Evolutionary conservation across 345 rosid genomes (phyloP).

Genomic region (Lumnitzera racemosa): DNA sequence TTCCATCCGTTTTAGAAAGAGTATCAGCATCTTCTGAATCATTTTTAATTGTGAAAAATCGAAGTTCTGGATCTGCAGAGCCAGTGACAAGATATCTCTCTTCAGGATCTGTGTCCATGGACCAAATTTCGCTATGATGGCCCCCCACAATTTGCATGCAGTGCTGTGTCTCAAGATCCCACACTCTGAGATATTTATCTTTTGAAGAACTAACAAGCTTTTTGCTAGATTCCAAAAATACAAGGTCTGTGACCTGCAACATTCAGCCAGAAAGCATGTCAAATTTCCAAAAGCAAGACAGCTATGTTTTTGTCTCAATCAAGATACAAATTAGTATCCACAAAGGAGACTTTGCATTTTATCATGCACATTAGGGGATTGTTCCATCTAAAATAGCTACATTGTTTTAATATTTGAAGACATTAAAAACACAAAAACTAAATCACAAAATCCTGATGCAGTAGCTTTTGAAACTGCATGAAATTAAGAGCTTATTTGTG

Average conservation of each 20-base stretch:
- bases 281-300: neutral
- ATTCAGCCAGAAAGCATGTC: conserved; percentile 5
- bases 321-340: neutral
- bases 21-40: conserved; percentile 22
- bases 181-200: conserved; percentile 90
- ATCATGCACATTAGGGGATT: too few species aligned
- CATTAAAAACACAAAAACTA: too few species aligned
- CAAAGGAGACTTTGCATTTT: too few species aligned
- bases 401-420: too few species aligned
- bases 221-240: conserved; percentile 77
- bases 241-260: conserved; percentile 82
- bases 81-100: conserved; percentile 81
- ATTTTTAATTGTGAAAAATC: conserved; percentile 59
- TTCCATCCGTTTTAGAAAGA: conserved; percentile 19
- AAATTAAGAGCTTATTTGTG: too few species aligned
- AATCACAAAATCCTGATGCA: too few species aligned
- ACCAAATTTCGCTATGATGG: conserved; percentile 97
- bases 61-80: conserved; percentile 81
- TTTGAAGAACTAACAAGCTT: conserved; percentile 89
- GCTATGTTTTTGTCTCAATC: neutral
- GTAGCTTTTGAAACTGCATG: too few species aligned
- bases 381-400: too few species aligned
- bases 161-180: conserved; percentile 97
- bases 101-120: conserved; percentile 73
- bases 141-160: conserved; percentile 92